Evolutionary conservation across 2,329 filamentous ascomycete species (phyloP), one percentile per base, ranked within the genome.

Genomic region (Exophiala sideris): DNA sequence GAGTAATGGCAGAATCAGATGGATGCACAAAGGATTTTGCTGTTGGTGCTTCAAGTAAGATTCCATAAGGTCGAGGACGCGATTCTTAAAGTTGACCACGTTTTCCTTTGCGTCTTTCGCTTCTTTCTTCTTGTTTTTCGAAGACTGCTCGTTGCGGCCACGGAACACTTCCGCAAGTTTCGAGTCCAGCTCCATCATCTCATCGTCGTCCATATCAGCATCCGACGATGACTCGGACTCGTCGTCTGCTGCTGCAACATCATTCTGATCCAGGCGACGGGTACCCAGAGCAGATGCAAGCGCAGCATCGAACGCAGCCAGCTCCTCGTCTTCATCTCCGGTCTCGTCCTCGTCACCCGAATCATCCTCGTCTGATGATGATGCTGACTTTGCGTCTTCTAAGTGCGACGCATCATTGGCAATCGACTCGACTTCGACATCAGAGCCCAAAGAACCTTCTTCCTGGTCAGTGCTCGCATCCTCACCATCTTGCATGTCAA

Each of bases 41-140:
- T 87, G 82, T 71, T 94, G 86, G 63, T 87, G 86, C 69, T 88
- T 91, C 60, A 94, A 79, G 70, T 90, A 97, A 59, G 94, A 87
- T 56, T 87, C 83, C 9, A 97, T 78, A 1, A 97, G 80, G 66
- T 97, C 94, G 3, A 97, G 81, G 5, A 96, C 87, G 39, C 91
- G 88, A 70, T 89, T 89, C 76, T 99, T 99, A 80, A 99, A 96
- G 72, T 92, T 91, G 65, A 95, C 76, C 67, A 97, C 89, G 16
- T 85, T 90, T 62, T 92, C 88, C 67, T 89, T 94, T 50, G 92
- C 91, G 56, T 92, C 87, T 67, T 89, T 89, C 65, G 88, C 87
- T 66, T 94, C 86, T 71, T 91, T 88, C 74, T 91, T 94, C 67
- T 87, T 86, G 68, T 80, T 85, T 1, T 76, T 74, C 20, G 49